Evolutionary conservation across 208 protist genomes (phyloP), one percentile per base, ranked within the genome.

Genomic region (Acanthamoeba culbertsoni): DNA sequence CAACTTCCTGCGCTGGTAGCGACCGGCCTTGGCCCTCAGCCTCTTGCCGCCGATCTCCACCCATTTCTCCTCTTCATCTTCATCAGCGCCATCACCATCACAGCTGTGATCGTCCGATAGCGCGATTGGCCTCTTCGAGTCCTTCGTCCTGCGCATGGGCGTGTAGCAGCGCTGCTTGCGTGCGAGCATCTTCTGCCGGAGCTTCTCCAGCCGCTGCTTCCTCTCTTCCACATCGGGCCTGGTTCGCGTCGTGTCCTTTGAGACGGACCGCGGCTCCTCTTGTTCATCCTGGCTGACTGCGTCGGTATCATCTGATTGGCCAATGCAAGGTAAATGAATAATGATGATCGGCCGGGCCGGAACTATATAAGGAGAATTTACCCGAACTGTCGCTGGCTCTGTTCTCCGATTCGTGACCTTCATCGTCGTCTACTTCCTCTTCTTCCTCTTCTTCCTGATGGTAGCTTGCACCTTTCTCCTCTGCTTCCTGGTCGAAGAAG

Each of bases 11-110:
- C 73, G 23, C 28, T 55, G 26, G 43, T 40, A 37, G 12, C 45
- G 42, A 45, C 43, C 45, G 40, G 43, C 45, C 33, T 28, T 23
- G 1, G 73, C 73, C 7, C 45, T 37, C 73, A 84, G 43, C n/a
- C 45, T n/a, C 73, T 37, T 84, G 43, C 73, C 73, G 14, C 73
- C 45, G 8, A 84, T 84, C 73, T 84, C 45, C 16, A 84, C 73
- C 26, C 40, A 23, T 8, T 48, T 10, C 7, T 7, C 45, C 26
- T 55, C 43, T n/a, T 33, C 23, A 14, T 53, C 20, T 14, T 77
- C 26, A 28, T 28, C 37, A 45, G 33, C 73, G 31, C 12, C 26
- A 7, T 84, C 45, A 10, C 14, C 73, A 57, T 57, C 31, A 37
- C 35, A 28, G 65, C 35, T 5, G 26, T 23, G n/a, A 8, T 55